These are phyloP conservation scores for Globisporangium yorkense DNA, from an alignment of 352 stramenopile genomes.

Conservation along the genomic window DNA sequence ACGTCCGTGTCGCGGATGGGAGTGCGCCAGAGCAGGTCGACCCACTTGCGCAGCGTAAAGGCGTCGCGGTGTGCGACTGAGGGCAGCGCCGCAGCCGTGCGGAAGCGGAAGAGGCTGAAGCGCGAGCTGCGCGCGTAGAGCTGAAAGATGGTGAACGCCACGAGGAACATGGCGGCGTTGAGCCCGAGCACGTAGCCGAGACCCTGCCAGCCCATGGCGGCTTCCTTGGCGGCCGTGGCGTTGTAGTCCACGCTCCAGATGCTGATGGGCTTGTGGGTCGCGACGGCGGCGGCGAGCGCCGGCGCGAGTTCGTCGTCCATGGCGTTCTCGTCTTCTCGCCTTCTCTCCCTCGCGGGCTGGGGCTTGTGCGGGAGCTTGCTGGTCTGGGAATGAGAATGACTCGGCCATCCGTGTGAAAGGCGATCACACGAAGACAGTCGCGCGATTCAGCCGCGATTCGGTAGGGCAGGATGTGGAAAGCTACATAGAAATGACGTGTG, in stretches of 20 bases:
- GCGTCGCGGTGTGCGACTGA: slow-evolving; percentile 20
- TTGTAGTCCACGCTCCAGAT: slow-evolving; percentile 84
- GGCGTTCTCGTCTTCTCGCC: neutral
- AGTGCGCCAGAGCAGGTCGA: slow-evolving; percentile 62
- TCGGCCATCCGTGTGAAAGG: neutral
- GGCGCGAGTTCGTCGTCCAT: slow-evolving; percentile 3
- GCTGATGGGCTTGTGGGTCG: slow-evolving; percentile 24
- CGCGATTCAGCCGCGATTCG: neutral
- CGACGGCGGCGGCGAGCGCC: slow-evolving; percentile 9
- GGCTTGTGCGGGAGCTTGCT: too few species aligned
- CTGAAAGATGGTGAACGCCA: slow-evolving; percentile 68
- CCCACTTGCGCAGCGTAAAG: slow-evolving; percentile 61
- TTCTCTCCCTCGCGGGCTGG: neutral
- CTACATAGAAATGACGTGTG: neutral
- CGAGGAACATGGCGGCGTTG: slow-evolving; percentile 62
- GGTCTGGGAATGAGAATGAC: neutral
- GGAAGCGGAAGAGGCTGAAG: slow-evolving; percentile 72
- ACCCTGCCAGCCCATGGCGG: slow-evolving; percentile 73
- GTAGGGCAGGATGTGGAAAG: neutral
- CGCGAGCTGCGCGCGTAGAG: slow-evolving; percentile 50
- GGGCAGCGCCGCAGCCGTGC: slow-evolving; percentile 37
- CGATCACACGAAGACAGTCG: neutral
- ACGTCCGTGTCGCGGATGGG: slow-evolving; percentile 63
- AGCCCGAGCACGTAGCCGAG: slow-evolving; percentile 71
- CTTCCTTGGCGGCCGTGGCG: slow-evolving; percentile 61